Evolutionary conservation across 164 flowering plant species (phyloP).

Genomic region (Macadamia tetraphylla): DNA sequence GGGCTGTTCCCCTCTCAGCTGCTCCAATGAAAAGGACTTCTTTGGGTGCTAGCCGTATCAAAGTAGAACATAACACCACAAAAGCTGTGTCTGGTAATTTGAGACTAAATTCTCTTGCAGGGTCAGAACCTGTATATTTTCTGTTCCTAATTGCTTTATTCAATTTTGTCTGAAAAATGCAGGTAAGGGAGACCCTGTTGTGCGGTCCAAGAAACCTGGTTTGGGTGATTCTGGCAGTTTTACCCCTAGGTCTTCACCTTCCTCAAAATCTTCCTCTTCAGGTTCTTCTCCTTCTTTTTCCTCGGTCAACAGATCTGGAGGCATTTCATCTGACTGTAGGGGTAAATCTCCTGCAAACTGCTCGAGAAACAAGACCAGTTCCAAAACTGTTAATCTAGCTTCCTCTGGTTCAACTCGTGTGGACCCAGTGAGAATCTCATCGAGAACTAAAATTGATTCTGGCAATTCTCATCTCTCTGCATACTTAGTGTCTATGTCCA

Average conservation of each 20-base stretch:
- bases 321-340: constrained; percentile 34
- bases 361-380: constrained; percentile 25
- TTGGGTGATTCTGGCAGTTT: constrained; percentile 19
- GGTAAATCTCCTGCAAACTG: constrained; percentile 26
- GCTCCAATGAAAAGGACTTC: constrained; percentile 48
- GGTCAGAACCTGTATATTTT: not conserved
- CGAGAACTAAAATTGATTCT: constrained; percentile 27
- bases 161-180: constrained; percentile 12
- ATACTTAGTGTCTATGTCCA: constrained; percentile 31
- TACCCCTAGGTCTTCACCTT: constrained; percentile 31
- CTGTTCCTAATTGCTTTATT: not conserved
- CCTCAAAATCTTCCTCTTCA: constrained; percentile 33
- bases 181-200: constrained; percentile 24
- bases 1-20: constrained; percentile 24
- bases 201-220: constrained; percentile 23
- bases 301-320: constrained; percentile 40
- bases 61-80: constrained; percentile 26
- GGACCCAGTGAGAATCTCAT: constrained; percentile 23
- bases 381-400: constrained; percentile 21
- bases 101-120: not conserved
- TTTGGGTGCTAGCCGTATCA: constrained; percentile 29
- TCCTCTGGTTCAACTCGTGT: constrained; percentile 26
- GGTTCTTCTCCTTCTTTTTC: constrained; percentile 33
- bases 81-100: constrained; percentile 28
- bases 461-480: constrained; percentile 34